Evolutionary conservation across 148 eudicot species (phyloP).

Genomic region (Polygonum maritimum): DNA sequence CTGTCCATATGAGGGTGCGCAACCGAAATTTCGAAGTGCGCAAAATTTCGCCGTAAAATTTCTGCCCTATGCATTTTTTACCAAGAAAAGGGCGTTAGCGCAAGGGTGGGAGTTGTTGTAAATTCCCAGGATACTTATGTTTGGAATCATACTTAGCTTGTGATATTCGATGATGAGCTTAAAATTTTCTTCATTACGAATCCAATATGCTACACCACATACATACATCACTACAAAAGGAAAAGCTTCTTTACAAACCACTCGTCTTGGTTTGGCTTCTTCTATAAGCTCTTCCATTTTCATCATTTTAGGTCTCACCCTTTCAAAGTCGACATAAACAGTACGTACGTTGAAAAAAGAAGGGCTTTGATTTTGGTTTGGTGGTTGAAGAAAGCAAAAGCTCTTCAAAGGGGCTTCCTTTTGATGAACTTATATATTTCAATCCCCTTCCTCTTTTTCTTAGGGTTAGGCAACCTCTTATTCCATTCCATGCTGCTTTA

Average conservation of each 20-base stretch:
- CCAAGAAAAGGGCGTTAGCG: too few relatives aligned
- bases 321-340: background rate
- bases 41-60: too few relatives aligned
- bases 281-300: background rate
- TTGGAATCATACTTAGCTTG: too few relatives aligned
- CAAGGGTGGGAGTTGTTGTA: too few relatives aligned
- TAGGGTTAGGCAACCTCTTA: background rate
- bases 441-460: background rate
- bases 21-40: too few relatives aligned
- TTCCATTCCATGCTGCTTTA: background rate
- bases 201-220: background rate
- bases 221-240: background rate
- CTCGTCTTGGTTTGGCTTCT: slow-evolving; percentile 1
- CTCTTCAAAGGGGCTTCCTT: background rate
- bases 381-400: background rate
- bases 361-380: background rate
- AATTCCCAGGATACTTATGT: too few relatives aligned
- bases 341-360: background rate
- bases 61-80: too few relatives aligned
- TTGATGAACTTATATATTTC: background rate
- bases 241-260: slow-evolving; percentile 1
- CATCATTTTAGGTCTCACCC: background rate
- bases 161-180: too few relatives aligned
- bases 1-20: too few relatives aligned
- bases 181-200: too few relatives aligned